Evolutionary conservation across 352 stramenopile species (phyloP).

Genomic region (Phytopythium montanum): DNA sequence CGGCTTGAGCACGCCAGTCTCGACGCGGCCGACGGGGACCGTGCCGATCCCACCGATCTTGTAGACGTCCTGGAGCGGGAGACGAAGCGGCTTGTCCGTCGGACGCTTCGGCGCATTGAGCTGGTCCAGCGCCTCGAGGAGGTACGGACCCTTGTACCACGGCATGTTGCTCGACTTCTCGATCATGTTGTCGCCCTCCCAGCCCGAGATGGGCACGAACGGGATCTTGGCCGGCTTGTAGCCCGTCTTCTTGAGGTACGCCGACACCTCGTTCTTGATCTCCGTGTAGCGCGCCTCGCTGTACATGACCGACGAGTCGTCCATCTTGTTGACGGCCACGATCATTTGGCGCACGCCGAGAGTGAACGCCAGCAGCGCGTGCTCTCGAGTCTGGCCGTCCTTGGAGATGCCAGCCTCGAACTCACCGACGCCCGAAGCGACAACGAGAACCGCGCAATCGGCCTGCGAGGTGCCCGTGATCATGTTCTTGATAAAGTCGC

Average conservation of each 20-base stretch:
- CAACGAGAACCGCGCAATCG: slow-evolving; percentile 96
- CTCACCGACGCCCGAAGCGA: slow-evolving; percentile 75
- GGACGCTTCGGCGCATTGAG: slow-evolving; percentile 90
- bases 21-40: slow-evolving; percentile 95
- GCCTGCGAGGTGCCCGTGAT: slow-evolving; percentile 98
- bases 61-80: slow-evolving; percentile 97
- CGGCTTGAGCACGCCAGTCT: slow-evolving; percentile 95
- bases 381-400: slow-evolving; percentile 88
- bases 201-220: slow-evolving; percentile 97
- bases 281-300: slow-evolving; percentile 91
- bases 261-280: slow-evolving; percentile 91
- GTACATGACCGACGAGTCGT: slow-evolving; percentile 94
- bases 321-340: slow-evolving; percentile 99
- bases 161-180: slow-evolving; percentile 93
- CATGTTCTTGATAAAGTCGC: slow-evolving; percentile 99
- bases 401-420: background rate
- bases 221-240: slow-evolving; percentile 95
- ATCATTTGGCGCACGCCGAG: slow-evolving; percentile 98
- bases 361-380: slow-evolving; percentile 95
- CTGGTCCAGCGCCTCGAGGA: slow-evolving; percentile 93
- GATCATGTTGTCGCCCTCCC: slow-evolving; percentile 97
- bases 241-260: slow-evolving; percentile 95
- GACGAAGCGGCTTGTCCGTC: slow-evolving; percentile 93
- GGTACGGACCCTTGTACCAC: slow-evolving; percentile 94
- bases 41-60: slow-evolving; percentile 98